Conservation (phyloP, 225 moss, liverwort and hornwort species). For the Pleurozium schreberi region DNA sequence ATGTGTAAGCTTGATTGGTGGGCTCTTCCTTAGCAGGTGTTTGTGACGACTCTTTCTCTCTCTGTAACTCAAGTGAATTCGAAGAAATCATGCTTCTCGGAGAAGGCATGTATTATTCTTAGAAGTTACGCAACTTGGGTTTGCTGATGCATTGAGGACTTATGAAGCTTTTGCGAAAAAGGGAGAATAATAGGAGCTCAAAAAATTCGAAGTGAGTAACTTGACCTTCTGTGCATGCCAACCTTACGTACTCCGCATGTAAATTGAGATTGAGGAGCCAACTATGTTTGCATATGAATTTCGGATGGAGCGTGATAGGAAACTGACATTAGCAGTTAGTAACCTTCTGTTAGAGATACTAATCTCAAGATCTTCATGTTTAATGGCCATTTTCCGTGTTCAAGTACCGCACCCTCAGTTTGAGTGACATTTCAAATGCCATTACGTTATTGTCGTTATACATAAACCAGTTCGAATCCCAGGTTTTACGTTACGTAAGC, state of each 20-base stretch:
- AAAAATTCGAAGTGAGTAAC: background rate
- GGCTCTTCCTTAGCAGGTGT: slow-evolving; percentile 7
- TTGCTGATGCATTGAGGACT: background rate
- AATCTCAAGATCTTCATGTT: background rate
- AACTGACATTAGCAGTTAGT: background rate
- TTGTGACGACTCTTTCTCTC: background rate
- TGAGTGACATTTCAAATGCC: background rate
- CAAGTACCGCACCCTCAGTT: background rate
- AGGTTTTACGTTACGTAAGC: background rate
- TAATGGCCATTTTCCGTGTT: background rate
- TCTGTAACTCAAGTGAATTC: background rate
- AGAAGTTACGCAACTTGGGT: background rate
- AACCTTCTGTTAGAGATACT: background rate
- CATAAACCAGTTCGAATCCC: background rate
- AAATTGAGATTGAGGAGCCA: background rate
- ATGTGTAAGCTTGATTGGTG: slow-evolving; percentile 31
- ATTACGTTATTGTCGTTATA: background rate
- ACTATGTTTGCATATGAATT: background rate
- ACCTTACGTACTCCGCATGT: background rate
- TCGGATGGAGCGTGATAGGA: background rate
- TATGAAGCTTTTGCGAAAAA: background rate
- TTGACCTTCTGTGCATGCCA: background rate
- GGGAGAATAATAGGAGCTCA: background rate
- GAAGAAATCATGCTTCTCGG: background rate
- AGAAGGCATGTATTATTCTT: background rate